Conservation (phyloP, 768 basidiomycete species). For the Baorangia bicolor region DNA sequence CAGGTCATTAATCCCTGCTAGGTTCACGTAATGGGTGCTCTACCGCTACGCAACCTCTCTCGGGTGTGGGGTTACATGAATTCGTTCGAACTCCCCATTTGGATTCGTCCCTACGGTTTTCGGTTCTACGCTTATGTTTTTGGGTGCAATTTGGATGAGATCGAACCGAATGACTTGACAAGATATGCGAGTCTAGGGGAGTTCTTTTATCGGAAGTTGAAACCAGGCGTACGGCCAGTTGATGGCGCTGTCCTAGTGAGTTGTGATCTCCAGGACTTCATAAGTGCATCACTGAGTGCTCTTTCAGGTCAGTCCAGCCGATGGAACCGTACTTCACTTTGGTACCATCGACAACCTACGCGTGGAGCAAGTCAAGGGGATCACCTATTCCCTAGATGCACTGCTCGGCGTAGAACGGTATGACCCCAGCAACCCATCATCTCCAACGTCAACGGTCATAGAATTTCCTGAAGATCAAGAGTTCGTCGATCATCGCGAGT, state of each 20-base stretch:
- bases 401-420: slow-evolving; percentile 73
- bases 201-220: slow-evolving; percentile 92
- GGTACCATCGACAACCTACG: slow-evolving; percentile 76
- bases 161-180: slow-evolving; percentile 74
- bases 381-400: slow-evolving; percentile 94
- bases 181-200: slow-evolving; percentile 85
- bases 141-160: slow-evolving; percentile 92
- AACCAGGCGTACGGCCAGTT: slow-evolving; percentile 78
- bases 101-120: slow-evolving; percentile 91
- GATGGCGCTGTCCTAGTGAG: slow-evolving; percentile 70
- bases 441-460: slow-evolving; percentile 41
- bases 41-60: slow-evolving; percentile 94
- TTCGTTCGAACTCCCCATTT: slow-evolving; percentile 88
- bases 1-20: slow-evolving; percentile 27
- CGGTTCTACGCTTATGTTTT: slow-evolving; percentile 84
- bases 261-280: not conserved
- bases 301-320: slow-evolving; percentile 84
- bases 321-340: slow-evolving; percentile 90
- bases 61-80: slow-evolving; percentile 97
- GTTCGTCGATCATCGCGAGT: slow-evolving; percentile 82
- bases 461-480: slow-evolving; percentile 46
- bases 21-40: slow-evolving; percentile 96
- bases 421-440: slow-evolving; percentile 41
- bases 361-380: slow-evolving; percentile 97
- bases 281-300: not conserved